phyloP scores from a whole-genome alignment of 2,329 filamentous ascomycete species.

The Hyphodiscus sp. region DNA sequence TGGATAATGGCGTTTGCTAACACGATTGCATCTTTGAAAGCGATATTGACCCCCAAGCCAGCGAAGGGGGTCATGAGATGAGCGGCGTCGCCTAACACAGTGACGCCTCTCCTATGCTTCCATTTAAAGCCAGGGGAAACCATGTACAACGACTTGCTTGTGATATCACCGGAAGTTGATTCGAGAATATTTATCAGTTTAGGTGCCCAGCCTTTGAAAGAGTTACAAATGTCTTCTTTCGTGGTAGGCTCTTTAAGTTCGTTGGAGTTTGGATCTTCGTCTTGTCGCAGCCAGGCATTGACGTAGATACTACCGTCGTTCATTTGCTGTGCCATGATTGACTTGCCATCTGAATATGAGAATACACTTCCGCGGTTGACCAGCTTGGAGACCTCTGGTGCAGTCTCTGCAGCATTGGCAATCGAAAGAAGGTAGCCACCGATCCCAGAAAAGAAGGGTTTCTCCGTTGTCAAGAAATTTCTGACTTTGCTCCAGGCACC shows the following conservation, averaged over 20 bases:
- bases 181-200: constrained; percentile 22
- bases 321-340: constrained; percentile 25
- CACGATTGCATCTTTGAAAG: constrained; percentile 34
- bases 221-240: constrained; percentile 18
- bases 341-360: constrained; percentile 21
- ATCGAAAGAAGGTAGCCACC: constrained; percentile 28
- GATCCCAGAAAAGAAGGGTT: constrained; percentile 35
- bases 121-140: constrained; percentile 15
- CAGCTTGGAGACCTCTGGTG: constrained; percentile 22
- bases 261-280: constrained; percentile 5
- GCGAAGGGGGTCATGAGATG: constrained; percentile 41
- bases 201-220: constrained; percentile 25
- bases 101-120: constrained; percentile 30
- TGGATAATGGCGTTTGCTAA: constrained; percentile 34
- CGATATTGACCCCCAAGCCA: constrained; percentile 36
- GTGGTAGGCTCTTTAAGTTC: constrained; percentile 8
- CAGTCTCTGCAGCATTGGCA: constrained; percentile 14
- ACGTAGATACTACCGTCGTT: constrained; percentile 12
- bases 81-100: constrained; percentile 43
- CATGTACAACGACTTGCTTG: constrained; percentile 20
- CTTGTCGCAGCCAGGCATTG: background rate
- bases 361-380: constrained; percentile 27
- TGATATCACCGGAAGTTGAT: constrained; percentile 21
- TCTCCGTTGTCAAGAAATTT: constrained; percentile 19
- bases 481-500: constrained; percentile 36